Evolutionary conservation across 495 filamentous ascomycete species (phyloP).

Genomic region (Tuber magnatum): DNA sequence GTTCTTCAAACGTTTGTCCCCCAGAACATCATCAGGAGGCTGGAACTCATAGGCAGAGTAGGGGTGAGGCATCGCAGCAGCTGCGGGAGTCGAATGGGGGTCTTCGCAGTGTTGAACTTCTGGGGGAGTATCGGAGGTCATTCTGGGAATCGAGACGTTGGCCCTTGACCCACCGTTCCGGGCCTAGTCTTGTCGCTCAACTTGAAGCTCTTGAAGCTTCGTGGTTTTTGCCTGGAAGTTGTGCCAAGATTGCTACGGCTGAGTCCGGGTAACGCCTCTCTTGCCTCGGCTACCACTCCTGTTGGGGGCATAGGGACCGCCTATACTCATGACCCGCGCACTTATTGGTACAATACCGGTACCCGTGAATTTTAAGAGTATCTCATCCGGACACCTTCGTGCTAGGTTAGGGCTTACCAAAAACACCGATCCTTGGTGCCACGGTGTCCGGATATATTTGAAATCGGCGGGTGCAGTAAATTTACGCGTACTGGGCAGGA

Average conservation of each 20-base stretch:
- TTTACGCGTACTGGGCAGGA: too few relatives aligned
- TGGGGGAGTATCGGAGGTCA: neutral
- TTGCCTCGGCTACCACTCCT: neutral
- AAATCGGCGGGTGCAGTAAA: too few relatives aligned
- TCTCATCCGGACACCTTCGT: too few relatives aligned
- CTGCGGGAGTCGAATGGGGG: neutral
- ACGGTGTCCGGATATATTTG: too few relatives aligned
- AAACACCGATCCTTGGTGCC: too few relatives aligned
- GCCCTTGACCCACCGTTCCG: neutral
- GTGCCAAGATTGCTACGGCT: neutral
- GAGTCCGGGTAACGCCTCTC: neutral
- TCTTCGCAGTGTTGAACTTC: neutral
- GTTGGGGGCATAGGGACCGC: neutral
- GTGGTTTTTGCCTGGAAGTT: neutral
- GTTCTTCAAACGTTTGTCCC: neutral
- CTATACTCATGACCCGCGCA: too few relatives aligned
- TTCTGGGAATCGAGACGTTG: neutral
- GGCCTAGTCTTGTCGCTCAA: neutral
- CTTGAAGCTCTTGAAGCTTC: neutral
- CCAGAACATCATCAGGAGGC: neutral
- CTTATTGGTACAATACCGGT: too few relatives aligned
- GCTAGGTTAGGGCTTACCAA: too few relatives aligned
- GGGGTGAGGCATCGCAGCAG: neutral
- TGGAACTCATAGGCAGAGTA: neutral
- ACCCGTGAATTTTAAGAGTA: too few relatives aligned